Conservation (phyloP, 2,329 filamentous ascomycete species). For the Botryotinia convoluta region DNA sequence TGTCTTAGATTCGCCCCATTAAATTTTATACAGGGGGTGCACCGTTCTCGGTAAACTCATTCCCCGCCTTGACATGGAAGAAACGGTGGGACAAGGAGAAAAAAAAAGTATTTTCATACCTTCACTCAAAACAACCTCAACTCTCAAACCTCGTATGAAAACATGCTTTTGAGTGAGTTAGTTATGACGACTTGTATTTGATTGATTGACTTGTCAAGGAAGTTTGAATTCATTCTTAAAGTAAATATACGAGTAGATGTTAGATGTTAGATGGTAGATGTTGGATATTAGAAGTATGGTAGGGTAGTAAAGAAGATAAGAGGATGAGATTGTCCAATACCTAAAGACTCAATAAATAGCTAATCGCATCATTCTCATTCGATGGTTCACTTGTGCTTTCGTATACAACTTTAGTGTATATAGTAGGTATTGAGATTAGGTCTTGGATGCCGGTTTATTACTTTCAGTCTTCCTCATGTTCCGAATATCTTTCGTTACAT, state of each 20-base stretch:
- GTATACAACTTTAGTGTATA: not conserved
- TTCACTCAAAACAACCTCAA: slow-evolving; percentile 8
- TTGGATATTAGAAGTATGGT: not conserved
- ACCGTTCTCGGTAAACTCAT: slow-evolving; percentile 4
- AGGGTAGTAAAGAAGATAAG: not conserved
- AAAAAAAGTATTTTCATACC: not conserved
- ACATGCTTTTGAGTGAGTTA: not conserved
- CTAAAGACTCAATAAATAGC: not conserved
- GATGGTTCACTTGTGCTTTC: not conserved
- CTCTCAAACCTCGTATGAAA: not conserved
- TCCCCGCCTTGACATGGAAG: not conserved
- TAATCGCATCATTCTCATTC: not conserved
- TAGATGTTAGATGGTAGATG: not conserved
- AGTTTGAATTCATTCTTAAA: not conserved
- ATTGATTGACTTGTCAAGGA: not conserved
- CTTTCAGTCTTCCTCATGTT: not conserved
- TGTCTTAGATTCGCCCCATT: slow-evolving; percentile 1
- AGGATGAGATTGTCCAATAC: not conserved
- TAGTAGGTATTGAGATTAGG: not conserved
- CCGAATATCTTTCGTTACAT: not conserved
- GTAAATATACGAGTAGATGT: not conserved
- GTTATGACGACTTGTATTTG: not conserved
- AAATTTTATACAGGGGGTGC: not conserved
- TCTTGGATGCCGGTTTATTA: not conserved
- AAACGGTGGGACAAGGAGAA: not conserved